Evolutionary conservation across 257 asterid genomes (phyloP), one percentile per base, ranked within the genome.

Genomic region (Catharanthus roseus): DNA sequence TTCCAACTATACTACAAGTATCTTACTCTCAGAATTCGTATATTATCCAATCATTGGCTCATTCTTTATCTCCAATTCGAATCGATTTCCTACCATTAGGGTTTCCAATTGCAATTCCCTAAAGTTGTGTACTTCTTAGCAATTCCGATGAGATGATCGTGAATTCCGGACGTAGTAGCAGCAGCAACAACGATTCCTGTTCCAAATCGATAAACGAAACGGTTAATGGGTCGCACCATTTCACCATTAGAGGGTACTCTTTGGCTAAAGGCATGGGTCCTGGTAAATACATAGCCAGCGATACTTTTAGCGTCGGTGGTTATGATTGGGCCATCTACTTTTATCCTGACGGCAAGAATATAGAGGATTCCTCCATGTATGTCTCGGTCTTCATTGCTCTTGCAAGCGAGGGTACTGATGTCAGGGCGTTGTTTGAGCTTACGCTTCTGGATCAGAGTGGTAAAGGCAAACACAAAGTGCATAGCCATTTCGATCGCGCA

Each of bases 361-460:
- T 85, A 0, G 96, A 89, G 87, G 97, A 90, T 77, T 79, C 87
- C 21, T 84, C 97, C 0, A 28, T 75, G 70, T 87, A 89, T 26
- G 97, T 91, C 1, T 91, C 97, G 10, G 96, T 86, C 28, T 89
- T 91, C 73, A 87, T 91, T 49, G 97, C 97, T 21, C 77, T 91
- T 45, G 97, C 97, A 0, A 86, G 92, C 76, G 97, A 91, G 58
- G 97, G 96, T 42, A 85, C 93, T 1, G 97, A 91, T 71, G 97
- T 91, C 38, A 86, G 97, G 83, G 95, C 96, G 15, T 77, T 91
- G 62, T 91, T 91, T 72, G 97, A 91, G 82, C 79, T 91, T 26
- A 85, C 96, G 9, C 81, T 91, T 69, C 62, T 91, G 86, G 97
- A 91, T 76, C 97, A 91, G 83, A 91, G 95, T 80, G 97, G 97